Evolutionary conservation across 208 protist genomes (phyloP).

Genomic region (Wallacemonas collosoma): DNA sequence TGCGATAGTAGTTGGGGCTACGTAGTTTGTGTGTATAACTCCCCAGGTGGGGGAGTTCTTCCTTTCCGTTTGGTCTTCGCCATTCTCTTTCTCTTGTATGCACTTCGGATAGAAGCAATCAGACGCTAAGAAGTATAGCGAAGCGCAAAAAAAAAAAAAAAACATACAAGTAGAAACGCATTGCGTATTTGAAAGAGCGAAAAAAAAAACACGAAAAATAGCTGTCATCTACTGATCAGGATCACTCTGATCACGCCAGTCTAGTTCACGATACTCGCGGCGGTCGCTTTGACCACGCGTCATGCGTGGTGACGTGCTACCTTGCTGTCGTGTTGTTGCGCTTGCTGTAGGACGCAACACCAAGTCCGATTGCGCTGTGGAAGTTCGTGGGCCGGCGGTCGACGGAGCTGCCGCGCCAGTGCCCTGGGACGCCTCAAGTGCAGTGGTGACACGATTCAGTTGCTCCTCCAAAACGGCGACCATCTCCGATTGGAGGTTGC

Average conservation of each 20-base stretch:
- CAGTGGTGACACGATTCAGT: constrained; percentile 30
- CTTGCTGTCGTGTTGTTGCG: neutral
- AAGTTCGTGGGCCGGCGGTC: no score
- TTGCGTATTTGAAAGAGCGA: no score
- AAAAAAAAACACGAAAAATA: neutral
- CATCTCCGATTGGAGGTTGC: constrained; percentile 37
- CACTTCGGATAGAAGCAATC: constrained; percentile 2
- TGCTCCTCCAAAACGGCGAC: constrained; percentile 51
- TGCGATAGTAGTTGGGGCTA: no score
- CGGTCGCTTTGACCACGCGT: constrained; percentile 1
- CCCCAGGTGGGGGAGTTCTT: no score
- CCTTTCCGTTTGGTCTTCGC: neutral
- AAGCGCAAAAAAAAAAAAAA: constrained; percentile 18
- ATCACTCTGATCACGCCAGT: constrained; percentile 23
- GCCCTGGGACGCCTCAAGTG: constrained; percentile 19
- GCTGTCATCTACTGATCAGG: neutral
- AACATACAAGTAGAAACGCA: constrained; percentile 7
- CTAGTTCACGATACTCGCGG: constrained; percentile 20
- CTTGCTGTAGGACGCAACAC: neutral
- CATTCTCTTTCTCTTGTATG: neutral
- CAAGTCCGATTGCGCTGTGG: constrained; percentile 2
- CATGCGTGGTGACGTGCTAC: constrained; percentile 7
- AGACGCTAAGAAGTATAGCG: neutral
- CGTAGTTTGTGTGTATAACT: no score
- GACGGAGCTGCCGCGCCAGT: neutral